Evolutionary conservation across 1,284 basidiomycete species (phyloP), one percentile per base, ranked within the genome.

Genomic region (Chalciporus sp.): DNA sequence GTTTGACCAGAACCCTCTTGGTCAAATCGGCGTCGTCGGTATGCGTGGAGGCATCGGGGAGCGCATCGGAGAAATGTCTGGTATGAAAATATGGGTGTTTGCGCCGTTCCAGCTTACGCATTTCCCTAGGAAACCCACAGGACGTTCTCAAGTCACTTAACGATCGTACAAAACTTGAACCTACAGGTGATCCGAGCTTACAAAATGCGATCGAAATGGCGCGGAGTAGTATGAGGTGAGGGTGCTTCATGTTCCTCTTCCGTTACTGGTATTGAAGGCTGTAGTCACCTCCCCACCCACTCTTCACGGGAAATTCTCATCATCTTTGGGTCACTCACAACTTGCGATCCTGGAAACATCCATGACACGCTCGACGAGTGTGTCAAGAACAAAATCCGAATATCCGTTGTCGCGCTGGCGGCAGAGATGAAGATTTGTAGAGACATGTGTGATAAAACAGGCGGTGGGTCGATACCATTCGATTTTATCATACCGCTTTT

Each of bases 1-100:
- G 93, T 99, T 98, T 72, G 97, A 99, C 73, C 97, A 99, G 74
- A 99, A 99, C 66, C 96, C 96, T 0, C 81, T 99, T 17, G 95
- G 96, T n/a, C 96, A 99, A 72, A 90, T 97, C 58, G 94, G 92
- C 4, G 75, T 96, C 27, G 91, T 96, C n/a, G 90, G 90, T 8
- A 93, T 98, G 84, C 81, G 95, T 19, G 86, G 90, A 47, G 92
- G 95, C 0, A 71, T 95, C 29, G 93, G 93, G 0, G 94, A 97
- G 69, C 83, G 92, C 3, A 75, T 97, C 39, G 85, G 90, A 1
- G 90, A 93, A 55, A 92, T 97, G 85, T 90, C 93, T 62, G 93
- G 94, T 92, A 64, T 53, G 82, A 65, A 49, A 7, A 42, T 41
- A 26, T 47, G 29, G 5, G 4, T 7, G 11, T 47, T 29, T 40